Evolutionary conservation across 73 alveolate species (phyloP).

Genomic region (Paraurostyla sp.): DNA sequence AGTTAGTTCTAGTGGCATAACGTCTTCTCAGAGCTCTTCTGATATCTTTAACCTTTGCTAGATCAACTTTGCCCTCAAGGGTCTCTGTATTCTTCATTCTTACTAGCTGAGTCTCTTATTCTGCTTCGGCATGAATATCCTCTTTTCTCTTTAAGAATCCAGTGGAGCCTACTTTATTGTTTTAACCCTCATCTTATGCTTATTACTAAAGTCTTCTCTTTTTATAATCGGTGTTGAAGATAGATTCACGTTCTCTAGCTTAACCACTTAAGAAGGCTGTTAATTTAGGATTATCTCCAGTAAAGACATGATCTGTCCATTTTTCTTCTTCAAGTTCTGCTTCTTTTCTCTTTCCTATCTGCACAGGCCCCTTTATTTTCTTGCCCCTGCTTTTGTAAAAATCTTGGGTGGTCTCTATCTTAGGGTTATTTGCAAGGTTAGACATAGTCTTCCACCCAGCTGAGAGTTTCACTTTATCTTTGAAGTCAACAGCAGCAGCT

Average conservation of each 20-base stretch:
- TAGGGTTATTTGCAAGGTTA: constrained; percentile 16
- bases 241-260: constrained; percentile 47
- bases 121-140: constrained; percentile 78
- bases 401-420: constrained; percentile 53
- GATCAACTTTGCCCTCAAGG: constrained; percentile 93
- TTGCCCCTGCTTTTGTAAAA: constrained; percentile 61
- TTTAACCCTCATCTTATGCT: not conserved
- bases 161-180: not conserved
- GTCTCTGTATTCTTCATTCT: constrained; percentile 84
- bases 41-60: constrained; percentile 92
- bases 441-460: constrained; percentile 60
- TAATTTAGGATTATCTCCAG: constrained; percentile 65
- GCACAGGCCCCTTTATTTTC: constrained; percentile 46
- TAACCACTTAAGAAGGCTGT: constrained; percentile 54
- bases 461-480: constrained; percentile 27
- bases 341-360: constrained; percentile 33
- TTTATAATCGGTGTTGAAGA: constrained; percentile 33
- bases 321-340: constrained; percentile 40
- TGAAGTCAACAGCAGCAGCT: constrained; percentile 42
- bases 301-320: constrained; percentile 72
- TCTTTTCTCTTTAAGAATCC: constrained; percentile 47
- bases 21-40: constrained; percentile 95
- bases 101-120: constrained; percentile 90
- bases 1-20: constrained; percentile 91
- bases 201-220: constrained; percentile 16